Conservation (phyloP, 192 early-diverging fungal genomes). For the Funneliformis mosseae region DNA sequence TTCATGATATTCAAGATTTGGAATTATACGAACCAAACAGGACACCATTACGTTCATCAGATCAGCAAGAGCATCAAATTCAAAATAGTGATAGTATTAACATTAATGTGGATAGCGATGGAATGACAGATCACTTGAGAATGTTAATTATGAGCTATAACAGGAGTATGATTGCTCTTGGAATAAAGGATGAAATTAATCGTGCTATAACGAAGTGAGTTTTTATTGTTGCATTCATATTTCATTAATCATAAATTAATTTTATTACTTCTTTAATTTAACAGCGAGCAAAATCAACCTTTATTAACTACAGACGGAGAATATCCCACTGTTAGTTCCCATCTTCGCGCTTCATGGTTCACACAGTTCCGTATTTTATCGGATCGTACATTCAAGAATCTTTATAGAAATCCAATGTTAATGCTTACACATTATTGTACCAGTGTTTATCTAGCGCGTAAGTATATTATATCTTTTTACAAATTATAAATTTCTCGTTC, state of each 20-base stretch:
- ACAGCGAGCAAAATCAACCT: background rate
- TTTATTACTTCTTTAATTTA: background rate
- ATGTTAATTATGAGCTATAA: slow-evolving; percentile 39
- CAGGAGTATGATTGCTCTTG: slow-evolving; percentile 39
- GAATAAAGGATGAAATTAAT: slow-evolving; percentile 42
- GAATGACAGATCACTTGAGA: slow-evolving; percentile 42
- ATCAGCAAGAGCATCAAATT: background rate
- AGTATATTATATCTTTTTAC: slow-evolving; percentile 8
- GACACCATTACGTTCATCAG: slow-evolving; percentile 7
- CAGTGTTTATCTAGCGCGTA: slow-evolving; percentile 64
- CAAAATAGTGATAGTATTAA: slow-evolving; percentile 23
- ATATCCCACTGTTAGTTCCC: slow-evolving; percentile 40
- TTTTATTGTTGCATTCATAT: background rate
- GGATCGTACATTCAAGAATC: slow-evolving; percentile 77
- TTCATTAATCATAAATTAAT: too few species aligned
- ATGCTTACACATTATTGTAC: slow-evolving; percentile 75
- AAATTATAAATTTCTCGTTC: background rate
- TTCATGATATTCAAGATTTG: slow-evolving; percentile 37
- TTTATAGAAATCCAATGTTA: slow-evolving; percentile 79
- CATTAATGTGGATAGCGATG: slow-evolving; percentile 16
- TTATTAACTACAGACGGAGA: slow-evolving; percentile 19
- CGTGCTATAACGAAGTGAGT: slow-evolving; percentile 32
- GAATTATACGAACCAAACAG: slow-evolving; percentile 21
- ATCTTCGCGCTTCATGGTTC: slow-evolving; percentile 59
- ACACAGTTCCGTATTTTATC: slow-evolving; percentile 76